Evolutionary conservation across 768 basidiomycete species (phyloP), one percentile per base, ranked within the genome.

Genomic region (Candolleomyces aberdarensis): DNA sequence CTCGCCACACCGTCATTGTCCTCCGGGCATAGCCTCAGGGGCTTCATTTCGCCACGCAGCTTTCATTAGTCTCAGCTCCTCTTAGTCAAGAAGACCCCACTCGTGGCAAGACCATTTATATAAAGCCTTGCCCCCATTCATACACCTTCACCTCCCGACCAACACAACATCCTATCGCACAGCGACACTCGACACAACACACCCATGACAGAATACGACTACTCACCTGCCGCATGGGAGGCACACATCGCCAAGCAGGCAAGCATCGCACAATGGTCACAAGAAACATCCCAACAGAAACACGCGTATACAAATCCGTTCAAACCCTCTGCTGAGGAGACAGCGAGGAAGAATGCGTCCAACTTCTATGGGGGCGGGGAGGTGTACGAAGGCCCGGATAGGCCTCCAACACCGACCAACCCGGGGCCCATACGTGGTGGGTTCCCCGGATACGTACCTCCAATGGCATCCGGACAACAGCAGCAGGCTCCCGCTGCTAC

Each of bases 191-290:
- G 41, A 43, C 41, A 20, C 19, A 14, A 17, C 44, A 6, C 44
- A 29, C 7, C 14, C 44, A 61, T 61, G 60, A 61, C 60, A 9
- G 60, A 61, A 39, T 61, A 61, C 55, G 60, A 61, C 40, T 61
- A 50, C 29, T 61, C 60, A 14, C 32, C 29, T n/a, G 60, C 50
- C 43, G 60, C 60, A 36, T 61, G 51, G 55, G 48, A 61, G 22
- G 51, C 55, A 15, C 56, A 61, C 48, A 43, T 61, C 46, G 60
- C 55, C 17, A 61, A 36, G 13, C 60, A 61, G 41, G 31, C 46
- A 8, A 53, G 60, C 47, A 61, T 61, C 15, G 60, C 60, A n/a
- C 46, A 41, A 14, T 61, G 60, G 60, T 49, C 56, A n/a, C 44
- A 56, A n/a, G 46, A 56, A n/a, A 56, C 60, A 46, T 3, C 44